Conservation (phyloP, 2,329 filamentous ascomycete species). For the Talaromyces sp. region DNA sequence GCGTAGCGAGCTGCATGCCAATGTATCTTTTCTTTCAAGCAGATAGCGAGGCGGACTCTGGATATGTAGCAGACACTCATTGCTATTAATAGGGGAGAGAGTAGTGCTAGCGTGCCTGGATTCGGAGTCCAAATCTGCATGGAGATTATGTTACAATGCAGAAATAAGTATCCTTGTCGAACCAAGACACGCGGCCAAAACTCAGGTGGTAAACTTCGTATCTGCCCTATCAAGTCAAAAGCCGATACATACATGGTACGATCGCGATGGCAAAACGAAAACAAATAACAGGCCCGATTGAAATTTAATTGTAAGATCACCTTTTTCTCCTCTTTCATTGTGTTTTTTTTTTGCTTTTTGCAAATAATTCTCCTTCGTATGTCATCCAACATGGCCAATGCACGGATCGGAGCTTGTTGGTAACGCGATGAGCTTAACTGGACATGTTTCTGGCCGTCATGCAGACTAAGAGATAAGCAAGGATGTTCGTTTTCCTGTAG, state of each 20-base stretch:
- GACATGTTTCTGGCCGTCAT: slow-evolving; percentile 14
- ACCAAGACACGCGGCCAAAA: background rate
- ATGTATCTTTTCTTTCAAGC: background rate
- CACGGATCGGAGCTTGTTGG: background rate
- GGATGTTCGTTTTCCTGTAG: background rate
- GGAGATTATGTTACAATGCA: background rate
- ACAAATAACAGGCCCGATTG: background rate
- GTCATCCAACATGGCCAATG: background rate
- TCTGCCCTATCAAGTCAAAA: background rate
- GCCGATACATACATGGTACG: background rate
- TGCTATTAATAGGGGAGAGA: too few species aligned
- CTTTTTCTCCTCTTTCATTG: background rate
- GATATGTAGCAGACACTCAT: too few species aligned
- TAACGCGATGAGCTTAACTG: slow-evolving; percentile 1
- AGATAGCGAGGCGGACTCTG: background rate
- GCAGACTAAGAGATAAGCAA: slow-evolving; percentile 6
- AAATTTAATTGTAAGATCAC: background rate
- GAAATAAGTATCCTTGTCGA: background rate
- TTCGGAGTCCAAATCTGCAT: background rate
- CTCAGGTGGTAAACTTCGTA: background rate
- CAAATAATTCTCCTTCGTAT: background rate
- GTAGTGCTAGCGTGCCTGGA: too few species aligned
- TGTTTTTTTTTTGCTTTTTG: background rate
- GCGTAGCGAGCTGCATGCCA: background rate
- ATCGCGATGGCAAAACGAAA: background rate